Evolutionary conservation across 2,329 filamentous ascomycete species (phyloP).

Genomic region (Paracoccidioides brasiliensis): DNA sequence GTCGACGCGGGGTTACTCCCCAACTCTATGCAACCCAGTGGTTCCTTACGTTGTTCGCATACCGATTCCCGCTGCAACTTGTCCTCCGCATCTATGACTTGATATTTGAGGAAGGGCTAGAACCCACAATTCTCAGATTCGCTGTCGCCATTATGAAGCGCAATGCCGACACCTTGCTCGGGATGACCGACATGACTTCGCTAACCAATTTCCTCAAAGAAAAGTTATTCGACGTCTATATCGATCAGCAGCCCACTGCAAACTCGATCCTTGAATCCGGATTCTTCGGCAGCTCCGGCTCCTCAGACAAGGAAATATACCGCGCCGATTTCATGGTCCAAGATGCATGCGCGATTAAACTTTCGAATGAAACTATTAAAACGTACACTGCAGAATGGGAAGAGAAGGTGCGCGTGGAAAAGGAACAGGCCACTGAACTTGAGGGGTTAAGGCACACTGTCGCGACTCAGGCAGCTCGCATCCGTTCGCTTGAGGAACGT

Average conservation of each 20-base stretch:
- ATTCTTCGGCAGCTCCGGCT: constrained; percentile 87
- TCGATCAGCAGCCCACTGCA: constrained; percentile 85
- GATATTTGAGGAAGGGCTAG: constrained; percentile 82
- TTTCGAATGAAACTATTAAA: constrained; percentile 70
- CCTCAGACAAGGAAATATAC: constrained; percentile 88
- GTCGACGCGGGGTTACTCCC: constrained; percentile 71
- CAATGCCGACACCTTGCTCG: constrained; percentile 64
- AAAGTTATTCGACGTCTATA: constrained; percentile 89
- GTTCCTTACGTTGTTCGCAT: constrained; percentile 97
- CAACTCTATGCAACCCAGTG: constrained; percentile 96
- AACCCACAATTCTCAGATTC: constrained; percentile 79
- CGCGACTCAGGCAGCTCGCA: constrained; percentile 53
- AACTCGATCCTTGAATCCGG: constrained; percentile 88
- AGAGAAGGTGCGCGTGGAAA: constrained; percentile 70
- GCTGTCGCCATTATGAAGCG: constrained; percentile 94
- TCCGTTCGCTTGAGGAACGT: constrained; percentile 78
- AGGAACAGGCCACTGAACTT: constrained; percentile 69
- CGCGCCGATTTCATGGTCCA: constrained; percentile 84
- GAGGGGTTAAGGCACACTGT: constrained; percentile 58
- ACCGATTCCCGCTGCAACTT: constrained; percentile 89
- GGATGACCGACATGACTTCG: constrained; percentile 80
- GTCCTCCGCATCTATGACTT: constrained; percentile 94
- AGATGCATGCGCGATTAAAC: constrained; percentile 77
- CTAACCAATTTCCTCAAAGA: constrained; percentile 88
- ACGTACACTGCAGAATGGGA: constrained; percentile 81